Evolutionary conservation across 768 basidiomycete species (phyloP).

Genomic region (Sistotremastrum niveocremeum): DNA sequence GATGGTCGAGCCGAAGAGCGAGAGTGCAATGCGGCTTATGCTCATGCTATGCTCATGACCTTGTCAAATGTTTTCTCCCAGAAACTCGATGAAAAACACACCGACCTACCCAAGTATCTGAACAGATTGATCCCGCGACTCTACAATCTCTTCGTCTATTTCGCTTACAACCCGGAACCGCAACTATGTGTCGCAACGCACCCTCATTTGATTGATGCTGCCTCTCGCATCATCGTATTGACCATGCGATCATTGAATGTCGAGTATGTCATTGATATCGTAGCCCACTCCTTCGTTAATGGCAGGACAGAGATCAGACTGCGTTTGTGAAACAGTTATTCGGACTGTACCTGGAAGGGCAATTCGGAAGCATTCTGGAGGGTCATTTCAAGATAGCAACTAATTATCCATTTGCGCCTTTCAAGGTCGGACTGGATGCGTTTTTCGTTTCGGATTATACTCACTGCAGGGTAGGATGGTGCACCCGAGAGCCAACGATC

Average conservation of each 20-base stretch:
- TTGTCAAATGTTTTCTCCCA: conserved; percentile 44
- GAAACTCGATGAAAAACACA: conserved; percentile 41
- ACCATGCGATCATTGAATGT: conserved; percentile 48
- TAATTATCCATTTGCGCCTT: conserved; percentile 30
- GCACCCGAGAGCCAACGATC: conserved; percentile 42
- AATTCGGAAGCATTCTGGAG: conserved; percentile 36
- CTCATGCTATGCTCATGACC: conserved; percentile 66
- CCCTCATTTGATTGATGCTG: conserved; percentile 42
- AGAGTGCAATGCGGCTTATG: conserved; percentile 70
- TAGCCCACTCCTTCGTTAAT: too few species aligned
- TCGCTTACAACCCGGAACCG: conserved; percentile 16
- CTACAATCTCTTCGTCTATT: conserved; percentile 45
- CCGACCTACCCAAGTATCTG: conserved; percentile 69
- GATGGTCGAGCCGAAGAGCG: conserved; percentile 17
- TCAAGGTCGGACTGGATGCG: conserved; percentile 28
- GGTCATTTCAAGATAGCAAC: conserved; percentile 39
- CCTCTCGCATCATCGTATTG: conserved; percentile 52
- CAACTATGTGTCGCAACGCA: conserved; percentile 23
- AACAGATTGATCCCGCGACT: conserved; percentile 63
- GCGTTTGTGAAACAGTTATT: conserved; percentile 37
- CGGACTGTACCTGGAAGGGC: conserved; percentile 33
- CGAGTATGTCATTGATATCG: conserved; percentile 38
- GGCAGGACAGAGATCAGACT: conserved; percentile 45
- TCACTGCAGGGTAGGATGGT: conserved; percentile 21
- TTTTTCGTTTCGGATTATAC: not conserved